phyloP scores from a whole-genome alignment of 176 grass and related monocot species.

The Otatea glauca region DNA sequence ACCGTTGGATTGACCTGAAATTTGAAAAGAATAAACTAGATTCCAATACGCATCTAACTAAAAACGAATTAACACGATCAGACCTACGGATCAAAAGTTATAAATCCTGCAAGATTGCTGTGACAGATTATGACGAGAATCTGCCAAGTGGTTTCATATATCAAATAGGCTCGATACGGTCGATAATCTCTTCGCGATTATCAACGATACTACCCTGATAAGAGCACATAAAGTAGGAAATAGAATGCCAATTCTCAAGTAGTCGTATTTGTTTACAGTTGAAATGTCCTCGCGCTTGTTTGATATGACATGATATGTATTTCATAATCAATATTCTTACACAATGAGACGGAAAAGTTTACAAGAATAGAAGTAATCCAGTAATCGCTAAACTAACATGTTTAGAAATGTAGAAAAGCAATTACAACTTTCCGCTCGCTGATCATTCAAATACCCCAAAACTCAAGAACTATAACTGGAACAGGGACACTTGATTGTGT shows the following conservation, averaged over 20 bases:
- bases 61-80: too few relatives aligned
- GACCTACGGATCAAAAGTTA: too few relatives aligned
- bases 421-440: slow-evolving; percentile 19
- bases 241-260: slow-evolving; percentile 4
- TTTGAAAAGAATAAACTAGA: too few relatives aligned
- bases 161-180: too few relatives aligned
- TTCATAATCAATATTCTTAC: slow-evolving; percentile 20
- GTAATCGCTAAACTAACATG: slow-evolving; percentile 41
- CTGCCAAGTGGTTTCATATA: too few relatives aligned
- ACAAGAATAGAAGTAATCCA: slow-evolving; percentile 39
- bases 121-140: too few relatives aligned
- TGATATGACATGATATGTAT: slow-evolving; percentile 35
- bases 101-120: too few relatives aligned
- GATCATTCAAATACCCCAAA: slow-evolving; percentile 2
- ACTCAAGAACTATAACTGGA: slow-evolving; percentile 33
- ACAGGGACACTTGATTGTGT: slow-evolving; percentile 38
- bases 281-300: slow-evolving; percentile 10
- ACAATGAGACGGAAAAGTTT: slow-evolving; percentile 25
- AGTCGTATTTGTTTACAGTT: slow-evolving; percentile 26
- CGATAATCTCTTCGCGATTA: too few relatives aligned
- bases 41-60: too few relatives aligned
- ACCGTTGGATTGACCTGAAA: too few relatives aligned
- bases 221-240: neutral
- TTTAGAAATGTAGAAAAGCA: slow-evolving; percentile 24
- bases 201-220: too few relatives aligned